phyloP scores from a whole-genome alignment of 2,329 filamentous ascomycete genomes.

The Tolypocladium inflatum region DNA sequence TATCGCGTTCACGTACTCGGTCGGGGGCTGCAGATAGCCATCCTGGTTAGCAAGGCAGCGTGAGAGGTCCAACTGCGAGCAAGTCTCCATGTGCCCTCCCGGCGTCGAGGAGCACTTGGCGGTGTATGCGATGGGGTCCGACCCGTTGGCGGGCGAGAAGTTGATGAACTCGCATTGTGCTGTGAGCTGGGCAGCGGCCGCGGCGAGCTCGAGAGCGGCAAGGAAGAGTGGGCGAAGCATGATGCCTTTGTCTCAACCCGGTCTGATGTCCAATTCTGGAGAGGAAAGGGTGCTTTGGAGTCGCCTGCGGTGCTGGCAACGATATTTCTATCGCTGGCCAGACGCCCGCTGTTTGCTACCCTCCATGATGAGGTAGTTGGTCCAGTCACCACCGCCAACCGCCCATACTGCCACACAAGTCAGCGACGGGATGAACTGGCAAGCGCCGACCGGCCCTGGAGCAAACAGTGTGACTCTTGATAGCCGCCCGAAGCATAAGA shows the following conservation, averaged over 20 bases:
- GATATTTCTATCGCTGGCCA: background rate
- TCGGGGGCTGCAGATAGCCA: background rate
- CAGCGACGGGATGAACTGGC: background rate
- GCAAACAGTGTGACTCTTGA: background rate
- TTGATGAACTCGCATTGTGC: conserved; percentile 1
- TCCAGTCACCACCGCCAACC: background rate
- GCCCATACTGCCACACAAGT: background rate
- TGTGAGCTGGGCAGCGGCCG: background rate
- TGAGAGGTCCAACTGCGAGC: conserved; percentile 1
- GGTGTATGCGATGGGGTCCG: background rate
- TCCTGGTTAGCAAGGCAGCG: conserved; percentile 1
- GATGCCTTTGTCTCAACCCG: background rate
- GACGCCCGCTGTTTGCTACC: background rate
- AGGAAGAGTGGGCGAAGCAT: background rate
- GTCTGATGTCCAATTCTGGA: too few relatives aligned
- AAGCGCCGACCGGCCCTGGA: background rate
- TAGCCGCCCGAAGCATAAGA: background rate
- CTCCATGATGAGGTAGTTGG: background rate
- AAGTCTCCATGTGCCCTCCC: background rate
- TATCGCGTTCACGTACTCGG: background rate
- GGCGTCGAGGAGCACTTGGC: background rate
- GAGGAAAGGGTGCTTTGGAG: background rate
- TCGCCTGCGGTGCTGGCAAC: background rate
- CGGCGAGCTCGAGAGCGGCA: background rate
- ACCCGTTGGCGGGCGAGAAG: background rate